These are phyloP conservation scores for Fusarium nisikadoi DNA, from an alignment of 2,329 filamentous ascomycete species.

Conservation along the genomic window DNA sequence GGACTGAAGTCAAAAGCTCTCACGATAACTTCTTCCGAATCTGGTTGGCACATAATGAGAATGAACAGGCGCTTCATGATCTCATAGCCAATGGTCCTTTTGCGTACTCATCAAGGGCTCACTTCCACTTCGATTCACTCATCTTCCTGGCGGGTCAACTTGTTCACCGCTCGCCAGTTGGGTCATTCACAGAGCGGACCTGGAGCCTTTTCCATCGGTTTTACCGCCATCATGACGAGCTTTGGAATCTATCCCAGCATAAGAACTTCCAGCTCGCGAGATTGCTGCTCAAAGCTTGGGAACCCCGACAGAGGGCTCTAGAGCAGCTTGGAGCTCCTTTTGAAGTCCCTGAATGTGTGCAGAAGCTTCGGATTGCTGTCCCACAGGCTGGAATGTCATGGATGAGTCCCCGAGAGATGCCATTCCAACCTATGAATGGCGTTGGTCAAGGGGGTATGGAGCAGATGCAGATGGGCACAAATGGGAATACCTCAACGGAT, in stretches of 20 bases:
- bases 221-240: not conserved
- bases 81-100: not conserved
- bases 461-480: not conserved
- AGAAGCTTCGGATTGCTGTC: not conserved
- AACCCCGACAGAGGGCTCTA: not conserved
- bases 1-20: not conserved
- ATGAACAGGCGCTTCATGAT: not conserved
- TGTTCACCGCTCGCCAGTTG: not conserved
- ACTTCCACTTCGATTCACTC: constrained; percentile 5
- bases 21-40: constrained; percentile 14
- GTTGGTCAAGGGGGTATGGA: not conserved
- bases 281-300: constrained; percentile 1
- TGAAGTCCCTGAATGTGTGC: not conserved
- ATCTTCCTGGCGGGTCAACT: constrained; percentile 1
- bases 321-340: not conserved
- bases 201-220: constrained; percentile 5
- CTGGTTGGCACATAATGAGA: constrained; percentile 10
- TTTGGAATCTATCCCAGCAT: not conserved
- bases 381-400: not conserved
- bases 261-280: not conserved
- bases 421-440: not conserved
- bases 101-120: not conserved
- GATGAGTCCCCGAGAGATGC: not conserved
- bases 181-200: not conserved
- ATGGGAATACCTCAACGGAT: accelerated